Percentiles rank a stretch among this genome's conserved stretches.
Evolutionary conservation across 768 basidiomycete species (phyloP).

Genomic region (Gymnopilus dilepis): DNA sequence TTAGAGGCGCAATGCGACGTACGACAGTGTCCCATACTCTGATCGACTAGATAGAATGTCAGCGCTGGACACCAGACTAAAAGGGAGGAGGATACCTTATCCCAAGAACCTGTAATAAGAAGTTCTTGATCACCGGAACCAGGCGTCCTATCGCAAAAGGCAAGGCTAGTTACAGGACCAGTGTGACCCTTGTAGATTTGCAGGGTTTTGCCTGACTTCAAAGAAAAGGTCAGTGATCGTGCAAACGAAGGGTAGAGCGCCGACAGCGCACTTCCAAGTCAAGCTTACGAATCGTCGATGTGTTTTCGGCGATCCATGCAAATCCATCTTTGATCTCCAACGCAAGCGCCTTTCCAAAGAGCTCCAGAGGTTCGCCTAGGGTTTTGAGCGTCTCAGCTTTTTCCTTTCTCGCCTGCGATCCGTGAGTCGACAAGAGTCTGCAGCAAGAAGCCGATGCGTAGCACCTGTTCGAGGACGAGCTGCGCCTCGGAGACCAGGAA

Average conservation of each 20-base stretch:
- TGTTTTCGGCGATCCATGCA: conserved; percentile 91
- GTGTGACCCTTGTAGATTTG: conserved; percentile 83
- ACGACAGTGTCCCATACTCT: conserved; percentile 86
- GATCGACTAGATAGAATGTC: conserved; percentile 63
- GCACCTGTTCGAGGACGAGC: conserved; percentile 62
- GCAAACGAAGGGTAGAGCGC: background rate
- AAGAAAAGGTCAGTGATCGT: background rate
- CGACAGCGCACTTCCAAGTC: conserved; percentile 72
- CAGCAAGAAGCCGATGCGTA: conserved; percentile 28
- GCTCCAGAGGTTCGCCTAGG: conserved; percentile 79
- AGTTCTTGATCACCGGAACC: conserved; percentile 50
- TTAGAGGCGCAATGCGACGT: conserved; percentile 21
- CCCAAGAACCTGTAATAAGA: conserved; percentile 94
- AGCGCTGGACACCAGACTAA: conserved; percentile 9
- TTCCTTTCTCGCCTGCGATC: conserved; percentile 62
- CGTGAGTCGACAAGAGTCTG: background rate
- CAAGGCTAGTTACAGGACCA: conserved; percentile 87
- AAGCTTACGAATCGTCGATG: conserved; percentile 71
- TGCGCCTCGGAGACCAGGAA: conserved; percentile 79
- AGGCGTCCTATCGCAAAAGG: conserved; percentile 56
- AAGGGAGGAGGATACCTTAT: conserved; percentile 54
- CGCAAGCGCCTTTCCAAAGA: conserved; percentile 76
- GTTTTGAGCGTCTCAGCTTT: conserved; percentile 76
- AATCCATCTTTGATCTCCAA: conserved; percentile 66
- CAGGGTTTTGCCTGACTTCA: conserved; percentile 79